Evolutionary conservation across 169 alveolate genomes (phyloP), one percentile per base, ranked within the genome.

Genomic region (Eimeria praecox): DNA sequence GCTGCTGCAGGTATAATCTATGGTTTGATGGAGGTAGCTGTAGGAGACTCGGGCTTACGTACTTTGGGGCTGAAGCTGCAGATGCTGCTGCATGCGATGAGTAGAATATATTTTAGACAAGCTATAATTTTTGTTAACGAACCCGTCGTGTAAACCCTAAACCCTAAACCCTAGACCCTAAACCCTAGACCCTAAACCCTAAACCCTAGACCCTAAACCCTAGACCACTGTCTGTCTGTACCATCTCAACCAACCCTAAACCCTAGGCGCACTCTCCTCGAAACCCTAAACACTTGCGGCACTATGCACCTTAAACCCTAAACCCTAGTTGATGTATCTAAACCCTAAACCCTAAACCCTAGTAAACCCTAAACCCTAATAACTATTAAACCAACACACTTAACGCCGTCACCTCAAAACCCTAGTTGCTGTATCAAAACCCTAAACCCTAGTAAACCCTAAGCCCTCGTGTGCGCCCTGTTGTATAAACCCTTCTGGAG

Each of bases 81-180:
- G 64, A 38, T 62, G 46, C 83, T 83, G 42, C 75, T 64, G 46
- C 89, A 78, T 30, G 87, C 82, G 18, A 38, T 93, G 38, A 30
- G 92, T 33, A 30, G 54, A 20, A 64, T 93, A 18, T 59, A 27
- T 38, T 96, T 85, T 83, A 93, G 96, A 3, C 97, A 96, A 59
- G 87, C 97, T 0, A 33, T 96, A 16, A 69, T 96, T 16, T 96
- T 96, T 62, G 80, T 92, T 24, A 96, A 96, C 69, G 86, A 78
- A 12, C 59, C 96, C 80, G 80, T 54, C 46, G 94, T 59, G 96
- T 93, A 80, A 82, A 91, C 73, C 44, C 33, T 33, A 33, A 40
- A 75, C 85, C 77, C 77, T 66, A 66, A 66, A 66, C 75, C 75
- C 75, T 64, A 64, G 18, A 64, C 77, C 40, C 77, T 66, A 66